These are phyloP conservation scores for Clavariopsis aquatica DNA, from an alignment of 495 filamentous ascomycete genomes.

Conservation along the genomic window DNA sequence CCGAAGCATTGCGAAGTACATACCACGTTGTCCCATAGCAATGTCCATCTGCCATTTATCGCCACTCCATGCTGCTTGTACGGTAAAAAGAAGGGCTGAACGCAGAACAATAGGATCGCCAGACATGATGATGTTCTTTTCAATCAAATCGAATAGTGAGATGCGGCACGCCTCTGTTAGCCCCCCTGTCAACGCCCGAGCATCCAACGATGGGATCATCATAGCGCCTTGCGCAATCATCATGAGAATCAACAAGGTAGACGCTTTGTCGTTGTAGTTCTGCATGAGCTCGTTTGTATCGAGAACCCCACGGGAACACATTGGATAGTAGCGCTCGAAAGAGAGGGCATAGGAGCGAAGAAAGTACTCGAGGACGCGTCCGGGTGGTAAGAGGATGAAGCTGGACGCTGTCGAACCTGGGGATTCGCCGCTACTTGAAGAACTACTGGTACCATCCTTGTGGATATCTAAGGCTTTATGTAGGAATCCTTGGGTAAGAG, in stretches of 20 bases:
- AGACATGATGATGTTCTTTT: slow-evolving; percentile 63
- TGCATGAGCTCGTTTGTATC: slow-evolving; percentile 62
- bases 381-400: slow-evolving; percentile 60
- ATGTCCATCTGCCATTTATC: slow-evolving; percentile 74
- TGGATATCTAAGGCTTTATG: slow-evolving; percentile 65
- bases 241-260: slow-evolving; percentile 60
- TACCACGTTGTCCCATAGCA: slow-evolving; percentile 66
- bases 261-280: slow-evolving; percentile 55
- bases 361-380: slow-evolving; percentile 61
- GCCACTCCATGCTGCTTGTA: slow-evolving; percentile 64
- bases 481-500: slow-evolving; percentile 63
- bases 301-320: slow-evolving; percentile 54
- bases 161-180: slow-evolving; percentile 66
- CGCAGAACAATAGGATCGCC: slow-evolving; percentile 59
- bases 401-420: slow-evolving; percentile 50
- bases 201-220: slow-evolving; percentile 57
- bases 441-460: slow-evolving; percentile 42
- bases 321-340: slow-evolving; percentile 59
- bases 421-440: slow-evolving; percentile 44
- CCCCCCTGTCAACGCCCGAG: slow-evolving; percentile 60
- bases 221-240: slow-evolving; percentile 68
- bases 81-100: slow-evolving; percentile 61
- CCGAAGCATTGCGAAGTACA: slow-evolving; percentile 64
- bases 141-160: slow-evolving; percentile 64
- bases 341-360: slow-evolving; percentile 60